Base-by-base conservation (phyloP, 2,329 filamentous ascomycete genomes). In the Penicillium sp. region DNA sequence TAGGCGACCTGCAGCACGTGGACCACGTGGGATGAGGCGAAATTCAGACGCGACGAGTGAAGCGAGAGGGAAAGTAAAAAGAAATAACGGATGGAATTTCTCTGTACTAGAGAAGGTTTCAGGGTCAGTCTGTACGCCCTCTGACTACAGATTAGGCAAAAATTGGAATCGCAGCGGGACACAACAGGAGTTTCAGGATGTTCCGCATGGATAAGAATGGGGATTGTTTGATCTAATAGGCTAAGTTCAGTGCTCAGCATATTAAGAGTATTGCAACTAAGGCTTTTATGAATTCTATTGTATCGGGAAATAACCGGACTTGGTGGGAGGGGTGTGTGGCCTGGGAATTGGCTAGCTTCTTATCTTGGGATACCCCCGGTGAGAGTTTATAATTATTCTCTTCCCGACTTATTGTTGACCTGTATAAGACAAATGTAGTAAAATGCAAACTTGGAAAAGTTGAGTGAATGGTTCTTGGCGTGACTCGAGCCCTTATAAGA, bases 1-100 rank as follows among this genome's bases (percentile, higher is more conserved):
- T 62, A 66, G 56, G 62, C 63, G 63, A 65, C 42, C 39, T 60
- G 53, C 53, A 58, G 57, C 62, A 66, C 58, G 62, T 62, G 61
- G 56, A 46, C 61, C 63, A 66, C 63, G 63, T 66, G 63, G 62
- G 39, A 52, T 43, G 48, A 42, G 50, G 48, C 42, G 42, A 55
- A 51, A 24, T 39, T 16, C 24, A 31, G 47, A 50, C 24, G 29
- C 37, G 50, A 50, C 32, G 37, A 44, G 11, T 16, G n/a, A 42
- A 56, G 47, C 16, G 34, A 38, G 43, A 20, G 35, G 11, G 26
- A 31, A 22, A 11, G 31, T 26, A n/a, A 20, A 42, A 44, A 8
- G 7, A 32, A 51, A 40, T 24, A 26, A 49, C 24, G 39, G 24
- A 40, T 18, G 3, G 22, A 5, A 49, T 31, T 44, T 18, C 10